Base-by-base conservation (phyloP, 2,329 filamentous ascomycete genomes). In the Tolypocladium tundrense region DNA sequence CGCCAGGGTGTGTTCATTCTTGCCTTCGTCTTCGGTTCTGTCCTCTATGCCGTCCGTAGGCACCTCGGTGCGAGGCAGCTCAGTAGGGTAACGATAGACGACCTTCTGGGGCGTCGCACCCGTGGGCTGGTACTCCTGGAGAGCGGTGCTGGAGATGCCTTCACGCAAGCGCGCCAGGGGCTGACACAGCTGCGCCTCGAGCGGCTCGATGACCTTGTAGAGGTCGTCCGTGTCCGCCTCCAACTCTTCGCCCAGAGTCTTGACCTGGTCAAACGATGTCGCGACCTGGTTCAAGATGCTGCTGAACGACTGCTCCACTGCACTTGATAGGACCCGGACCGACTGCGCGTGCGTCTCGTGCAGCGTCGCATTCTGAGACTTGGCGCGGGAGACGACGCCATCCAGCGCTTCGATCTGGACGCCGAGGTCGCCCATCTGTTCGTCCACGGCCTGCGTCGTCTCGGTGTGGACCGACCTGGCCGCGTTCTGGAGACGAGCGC, bases 361-460 rank as follows among this genome's bases (percentile, higher is more conserved):
- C 68, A 96, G 91, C 21, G 79, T 77, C 35, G 87, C 84, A 69
- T 96, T 97, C 66, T 95, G 88, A 1, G 82, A 83, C 60, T 87
- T 85, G 53, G 95, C 91, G 37, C 89, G 86, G 35, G 87, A 82
- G 41, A 97, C 91, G 65, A 97, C 96, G 63, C 92, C 90, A 66
- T 97, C 93, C 8, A 99, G 81, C 1, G 90, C 89, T 31, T 58
- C 83, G 83, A 99, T 92, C 72, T 97, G 91, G n/a, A 80, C 82
- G 60, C 88, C 87, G 68, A 99, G 88, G 64, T 96, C 90, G 57
- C 83, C 81, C 75, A 95, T 88, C 74, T 97, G 94, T 58, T 88
- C 87, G 67, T 93, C 89, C 14, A 97, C 92, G 59, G 95, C 93
- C 8, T 87, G 87, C 39, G 96, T 84, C 0, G 92, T 96, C 73